Evolutionary conservation across 2,329 filamentous ascomycete species (phyloP).

Genomic region (Atkinsonella texensis): DNA sequence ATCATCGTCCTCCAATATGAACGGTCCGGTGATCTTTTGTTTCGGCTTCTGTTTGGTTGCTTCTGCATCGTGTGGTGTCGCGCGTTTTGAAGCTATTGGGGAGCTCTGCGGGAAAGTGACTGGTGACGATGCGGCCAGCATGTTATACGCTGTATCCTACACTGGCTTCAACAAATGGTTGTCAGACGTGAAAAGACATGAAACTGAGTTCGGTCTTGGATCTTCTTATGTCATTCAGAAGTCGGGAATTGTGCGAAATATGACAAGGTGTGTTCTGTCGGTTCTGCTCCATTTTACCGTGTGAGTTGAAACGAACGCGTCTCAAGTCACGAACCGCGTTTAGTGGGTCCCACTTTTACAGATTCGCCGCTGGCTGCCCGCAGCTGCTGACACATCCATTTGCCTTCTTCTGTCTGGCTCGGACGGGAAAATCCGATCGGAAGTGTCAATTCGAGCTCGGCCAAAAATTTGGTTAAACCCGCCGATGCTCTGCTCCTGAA

Average conservation of each 20-base stretch:
- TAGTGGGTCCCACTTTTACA: constrained; percentile 13
- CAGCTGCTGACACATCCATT: constrained; percentile 11
- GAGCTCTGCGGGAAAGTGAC: constrained; percentile 43
- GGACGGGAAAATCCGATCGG: constrained; percentile 18
- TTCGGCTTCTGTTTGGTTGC: constrained; percentile 24
- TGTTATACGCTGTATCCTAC: constrained; percentile 16
- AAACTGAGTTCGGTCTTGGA: not conserved
- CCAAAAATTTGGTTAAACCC: constrained; percentile 19
- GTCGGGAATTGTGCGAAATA: not conserved
- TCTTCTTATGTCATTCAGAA: not conserved
- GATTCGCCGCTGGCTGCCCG: constrained; percentile 4
- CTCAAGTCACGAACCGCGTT: constrained; percentile 13
- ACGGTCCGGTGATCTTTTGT: constrained; percentile 24
- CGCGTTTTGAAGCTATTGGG: constrained; percentile 22
- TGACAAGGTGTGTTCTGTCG: not conserved
- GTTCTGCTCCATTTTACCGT: not conserved
- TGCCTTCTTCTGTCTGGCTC: not conserved
- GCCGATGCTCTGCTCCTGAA: constrained; percentile 3
- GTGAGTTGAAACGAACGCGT: constrained; percentile 5
- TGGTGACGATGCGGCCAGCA: constrained; percentile 50
- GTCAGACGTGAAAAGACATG: not conserved
- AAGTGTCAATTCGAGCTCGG: constrained; percentile 10
- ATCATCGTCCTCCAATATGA: constrained; percentile 26
- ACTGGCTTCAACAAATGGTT: not conserved
- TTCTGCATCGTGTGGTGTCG: constrained; percentile 23